Conservation (phyloP, 768 basidiomycete species). For the Leccinellum rugosiceps region DNA sequence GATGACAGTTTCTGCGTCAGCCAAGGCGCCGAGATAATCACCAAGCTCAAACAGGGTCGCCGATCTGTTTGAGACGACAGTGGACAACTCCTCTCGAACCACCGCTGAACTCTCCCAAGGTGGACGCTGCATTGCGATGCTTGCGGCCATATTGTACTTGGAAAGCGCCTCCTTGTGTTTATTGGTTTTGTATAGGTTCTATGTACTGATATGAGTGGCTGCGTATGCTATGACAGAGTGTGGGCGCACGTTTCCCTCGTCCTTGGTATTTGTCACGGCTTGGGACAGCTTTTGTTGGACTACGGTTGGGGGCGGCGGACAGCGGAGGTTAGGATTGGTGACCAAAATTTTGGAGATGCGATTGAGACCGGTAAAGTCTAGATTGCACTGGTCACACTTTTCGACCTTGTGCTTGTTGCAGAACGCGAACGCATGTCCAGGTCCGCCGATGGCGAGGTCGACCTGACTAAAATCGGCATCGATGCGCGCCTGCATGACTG, state of each 20-base stretch:
- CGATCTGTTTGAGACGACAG: conserved; percentile 87
- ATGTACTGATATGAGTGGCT: conserved; percentile 13
- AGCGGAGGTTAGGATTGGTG: conserved; percentile 65
- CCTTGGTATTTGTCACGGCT: conserved; percentile 76
- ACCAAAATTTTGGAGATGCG: conserved; percentile 69
- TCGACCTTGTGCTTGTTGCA: conserved; percentile 69
- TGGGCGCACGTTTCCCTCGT: conserved; percentile 86
- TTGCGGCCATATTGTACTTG: conserved; percentile 76
- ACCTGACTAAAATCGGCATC: conserved; percentile 68
- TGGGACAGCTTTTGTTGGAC: conserved; percentile 73
- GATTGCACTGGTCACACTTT: conserved; percentile 67
- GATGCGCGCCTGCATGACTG: conserved; percentile 69
- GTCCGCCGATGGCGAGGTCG: conserved; percentile 48
- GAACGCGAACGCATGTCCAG: conserved; percentile 52
- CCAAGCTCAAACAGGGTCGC: conserved; percentile 78
- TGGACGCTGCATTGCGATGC: conserved; percentile 74
- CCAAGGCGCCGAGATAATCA: conserved; percentile 73
- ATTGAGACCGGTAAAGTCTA: conserved; percentile 76
- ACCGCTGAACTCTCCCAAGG: conserved; percentile 85
- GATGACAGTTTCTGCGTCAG: conserved; percentile 91
- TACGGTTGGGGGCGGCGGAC: conserved; percentile 78
- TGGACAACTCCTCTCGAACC: conserved; percentile 87
- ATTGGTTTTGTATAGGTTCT: conserved; percentile 79
- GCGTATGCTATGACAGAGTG: background rate
- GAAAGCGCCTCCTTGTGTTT: conserved; percentile 68